Evolutionary conservation across 768 basidiomycete species (phyloP).

Genomic region (Boletus rubescentipes): DNA sequence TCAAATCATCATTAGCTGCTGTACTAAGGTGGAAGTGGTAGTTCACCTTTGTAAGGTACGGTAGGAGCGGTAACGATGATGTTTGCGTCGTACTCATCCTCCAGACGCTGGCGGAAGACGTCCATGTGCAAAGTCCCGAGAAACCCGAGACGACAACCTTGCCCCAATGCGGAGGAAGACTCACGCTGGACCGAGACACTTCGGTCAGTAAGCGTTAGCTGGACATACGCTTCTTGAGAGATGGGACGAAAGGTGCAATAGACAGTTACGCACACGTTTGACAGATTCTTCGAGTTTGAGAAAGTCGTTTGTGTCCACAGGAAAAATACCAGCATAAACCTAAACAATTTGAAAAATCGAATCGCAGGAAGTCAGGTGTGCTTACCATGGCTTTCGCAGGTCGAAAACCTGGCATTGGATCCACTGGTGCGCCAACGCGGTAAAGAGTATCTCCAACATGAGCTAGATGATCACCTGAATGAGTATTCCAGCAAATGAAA

Average conservation of each 20-base stretch:
- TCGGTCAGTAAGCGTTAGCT: slow-evolving; percentile 85
- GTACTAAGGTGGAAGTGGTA: background rate
- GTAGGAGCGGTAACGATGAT: slow-evolving; percentile 96
- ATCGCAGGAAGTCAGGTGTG: background rate
- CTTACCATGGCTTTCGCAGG: slow-evolving; percentile 90
- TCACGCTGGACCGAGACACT: slow-evolving; percentile 90
- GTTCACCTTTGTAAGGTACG: slow-evolving; percentile 83
- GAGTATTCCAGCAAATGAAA: background rate
- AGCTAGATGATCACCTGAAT: slow-evolving; percentile 45
- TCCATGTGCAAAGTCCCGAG: slow-evolving; percentile 97
- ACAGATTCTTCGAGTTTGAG: slow-evolving; percentile 95
- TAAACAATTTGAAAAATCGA: slow-evolving; percentile 29
- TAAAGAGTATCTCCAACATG: slow-evolving; percentile 94
- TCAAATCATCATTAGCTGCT: background rate
- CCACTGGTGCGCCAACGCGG: slow-evolving; percentile 67
- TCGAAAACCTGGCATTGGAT: slow-evolving; percentile 88
- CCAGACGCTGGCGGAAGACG: slow-evolving; percentile 90
- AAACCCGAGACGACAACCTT: slow-evolving; percentile 94
- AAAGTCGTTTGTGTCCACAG: slow-evolving; percentile 89
- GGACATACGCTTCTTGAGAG: slow-evolving; percentile 13
- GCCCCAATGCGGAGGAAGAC: slow-evolving; percentile 90
- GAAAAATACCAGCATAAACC: slow-evolving; percentile 96
- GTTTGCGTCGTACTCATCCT: slow-evolving; percentile 95
- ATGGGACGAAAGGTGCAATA: slow-evolving; percentile 1
- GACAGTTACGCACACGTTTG: slow-evolving; percentile 57